phyloP scores from a whole-genome alignment of 2,329 filamentous ascomycete genomes.

The Aspergillus novoparasiticus region DNA sequence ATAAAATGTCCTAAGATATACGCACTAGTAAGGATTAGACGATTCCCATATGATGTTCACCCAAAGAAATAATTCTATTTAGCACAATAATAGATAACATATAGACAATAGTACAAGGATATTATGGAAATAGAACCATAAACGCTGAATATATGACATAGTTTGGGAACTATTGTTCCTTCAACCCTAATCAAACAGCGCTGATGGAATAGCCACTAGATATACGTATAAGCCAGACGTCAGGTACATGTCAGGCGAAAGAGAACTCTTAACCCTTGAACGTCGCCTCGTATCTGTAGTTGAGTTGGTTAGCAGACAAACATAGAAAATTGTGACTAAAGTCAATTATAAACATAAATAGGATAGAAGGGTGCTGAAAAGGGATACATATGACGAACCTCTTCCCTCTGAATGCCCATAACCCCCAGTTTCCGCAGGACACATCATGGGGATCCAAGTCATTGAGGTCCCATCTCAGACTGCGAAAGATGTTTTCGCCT shows the following conservation, averaged over 20 bases:
- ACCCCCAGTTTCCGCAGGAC: constrained; percentile 93
- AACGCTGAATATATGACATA: neutral
- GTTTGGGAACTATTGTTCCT: neutral
- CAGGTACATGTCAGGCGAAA: neutral
- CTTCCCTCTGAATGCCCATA: constrained; percentile 98
- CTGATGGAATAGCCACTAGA: neutral
- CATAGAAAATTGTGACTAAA: neutral
- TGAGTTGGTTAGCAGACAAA: neutral
- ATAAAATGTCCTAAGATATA: neutral
- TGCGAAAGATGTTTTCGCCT: constrained; percentile 91
- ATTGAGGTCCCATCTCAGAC: constrained; percentile 94
- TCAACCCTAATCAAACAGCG: too few relatives aligned
- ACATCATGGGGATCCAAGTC: constrained; percentile 93
- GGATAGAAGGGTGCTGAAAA: neutral
- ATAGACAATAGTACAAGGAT: neutral
- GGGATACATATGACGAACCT: constrained; percentile 60
- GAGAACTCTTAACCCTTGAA: constrained; percentile 29
- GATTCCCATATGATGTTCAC: neutral
- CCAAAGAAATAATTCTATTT: neutral
- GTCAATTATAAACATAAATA: neutral
- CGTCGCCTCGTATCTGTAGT: constrained; percentile 42
- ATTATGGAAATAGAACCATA: neutral
- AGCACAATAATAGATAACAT: neutral
- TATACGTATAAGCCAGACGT: neutral
- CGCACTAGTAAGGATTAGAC: neutral